Conservation (phyloP, 768 basidiomycete species). For the Pleurotus platypus region DNA sequence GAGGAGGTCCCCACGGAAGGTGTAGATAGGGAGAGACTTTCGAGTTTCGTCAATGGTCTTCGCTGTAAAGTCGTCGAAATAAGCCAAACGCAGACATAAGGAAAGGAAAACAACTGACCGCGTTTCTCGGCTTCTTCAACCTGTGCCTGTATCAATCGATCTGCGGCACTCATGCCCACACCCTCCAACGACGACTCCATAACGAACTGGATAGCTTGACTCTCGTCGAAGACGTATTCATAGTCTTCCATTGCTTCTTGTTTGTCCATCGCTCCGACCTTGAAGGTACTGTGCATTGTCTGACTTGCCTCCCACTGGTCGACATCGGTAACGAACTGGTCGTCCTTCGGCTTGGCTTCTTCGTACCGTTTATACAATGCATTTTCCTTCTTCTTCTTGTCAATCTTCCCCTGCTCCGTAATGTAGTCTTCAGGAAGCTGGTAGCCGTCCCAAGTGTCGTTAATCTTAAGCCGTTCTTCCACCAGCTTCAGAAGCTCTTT, state of each 20-base stretch:
- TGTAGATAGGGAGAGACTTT: conserved; percentile 89
- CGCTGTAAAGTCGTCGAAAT: conserved; percentile 39
- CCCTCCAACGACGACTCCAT: conserved; percentile 77
- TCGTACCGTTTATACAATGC: conserved; percentile 94
- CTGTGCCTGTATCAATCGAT: conserved; percentile 79
- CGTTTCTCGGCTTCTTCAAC: conserved; percentile 90
- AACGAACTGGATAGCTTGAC: conserved; percentile 93
- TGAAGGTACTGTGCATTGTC: conserved; percentile 84
- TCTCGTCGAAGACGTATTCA: conserved; percentile 98
- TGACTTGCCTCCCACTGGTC: conserved; percentile 98
- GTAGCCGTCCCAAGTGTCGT: conserved; percentile 96
- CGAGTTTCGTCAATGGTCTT: conserved; percentile 90
- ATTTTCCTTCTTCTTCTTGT: conserved; percentile 92
- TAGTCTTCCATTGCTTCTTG: conserved; percentile 78
- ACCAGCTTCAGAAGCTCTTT: conserved; percentile 89
- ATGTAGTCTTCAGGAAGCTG: conserved; percentile 97
- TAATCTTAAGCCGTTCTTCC: conserved; percentile 90
- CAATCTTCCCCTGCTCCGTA: conserved; percentile 97
- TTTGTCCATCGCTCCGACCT: conserved; percentile 90
- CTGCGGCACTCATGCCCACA: conserved; percentile 74
- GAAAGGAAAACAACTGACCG: conserved; percentile 44
- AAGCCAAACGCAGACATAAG: neutral
- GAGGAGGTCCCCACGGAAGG: conserved; percentile 84
- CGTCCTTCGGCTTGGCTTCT: conserved; percentile 87
- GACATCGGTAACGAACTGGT: conserved; percentile 93